These are phyloP conservation scores for Soucietia sequanensis DNA, from an alignment of 805 yeast genomes.

Conservation along the genomic window DNA sequence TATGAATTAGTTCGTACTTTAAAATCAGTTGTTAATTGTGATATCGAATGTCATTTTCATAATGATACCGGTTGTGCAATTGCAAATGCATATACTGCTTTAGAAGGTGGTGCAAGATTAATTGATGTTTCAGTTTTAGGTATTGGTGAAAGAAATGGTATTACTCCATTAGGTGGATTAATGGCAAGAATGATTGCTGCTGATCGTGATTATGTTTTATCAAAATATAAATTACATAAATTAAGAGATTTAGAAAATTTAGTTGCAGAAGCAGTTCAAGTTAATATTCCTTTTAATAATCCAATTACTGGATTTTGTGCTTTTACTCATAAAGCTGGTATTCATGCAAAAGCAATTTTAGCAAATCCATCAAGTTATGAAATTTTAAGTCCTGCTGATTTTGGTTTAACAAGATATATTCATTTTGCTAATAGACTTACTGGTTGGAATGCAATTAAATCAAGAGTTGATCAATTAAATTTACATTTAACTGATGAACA, in stretches of 20 bases:
- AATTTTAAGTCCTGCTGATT: constrained; percentile 56
- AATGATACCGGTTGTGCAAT: constrained; percentile 65
- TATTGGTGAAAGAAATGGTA: constrained; percentile 64
- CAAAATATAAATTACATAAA: constrained; percentile 55
- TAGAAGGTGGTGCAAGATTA: constrained; percentile 61
- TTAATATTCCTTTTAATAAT: constrained; percentile 59
- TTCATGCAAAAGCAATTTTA: constrained; percentile 60
- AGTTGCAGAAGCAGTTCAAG: constrained; percentile 59
- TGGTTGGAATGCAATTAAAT: constrained; percentile 63
- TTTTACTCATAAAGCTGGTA: constrained; percentile 64
- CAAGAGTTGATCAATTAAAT: constrained; percentile 60
- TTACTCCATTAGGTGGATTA: constrained; percentile 59
- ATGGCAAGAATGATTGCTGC: constrained; percentile 66
- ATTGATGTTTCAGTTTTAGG: constrained; percentile 60
- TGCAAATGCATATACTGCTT: constrained; percentile 62
- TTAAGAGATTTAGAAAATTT: constrained; percentile 57
- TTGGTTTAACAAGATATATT: constrained; percentile 60
- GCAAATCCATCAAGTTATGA: constrained; percentile 66
- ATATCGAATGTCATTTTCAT: constrained; percentile 62
- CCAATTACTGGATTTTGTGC: constrained; percentile 67
- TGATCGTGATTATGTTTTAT: constrained; percentile 56
- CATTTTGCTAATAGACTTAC: constrained; percentile 62
- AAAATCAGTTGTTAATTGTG: constrained; percentile 56
- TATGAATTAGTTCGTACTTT: constrained; percentile 58
- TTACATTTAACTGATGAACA: constrained; percentile 56